Percentiles rank a stretch among this genome's conserved stretches.
These are phyloP conservation scores for Aureobasidium sp. DNA, from an alignment of 2,329 filamentous ascomycete genomes.

Conservation along the genomic window DNA sequence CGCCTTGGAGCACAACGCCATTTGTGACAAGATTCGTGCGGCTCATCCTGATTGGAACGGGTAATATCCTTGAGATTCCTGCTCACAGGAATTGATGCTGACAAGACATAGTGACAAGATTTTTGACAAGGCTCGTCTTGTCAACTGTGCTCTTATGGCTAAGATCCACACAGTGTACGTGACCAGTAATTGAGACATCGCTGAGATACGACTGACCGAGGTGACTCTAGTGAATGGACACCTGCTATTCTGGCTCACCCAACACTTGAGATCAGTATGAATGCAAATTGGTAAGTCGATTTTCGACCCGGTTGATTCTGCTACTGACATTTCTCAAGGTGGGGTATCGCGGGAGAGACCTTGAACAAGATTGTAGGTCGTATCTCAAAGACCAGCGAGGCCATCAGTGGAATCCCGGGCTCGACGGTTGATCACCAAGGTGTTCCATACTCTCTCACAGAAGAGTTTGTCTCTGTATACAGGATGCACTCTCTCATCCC, in stretches of 20 bases:
- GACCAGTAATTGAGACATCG: background rate
- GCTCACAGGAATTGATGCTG: background rate
- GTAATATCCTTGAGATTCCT: background rate
- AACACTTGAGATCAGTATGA: slow-evolving; percentile 38
- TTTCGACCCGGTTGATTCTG: no score
- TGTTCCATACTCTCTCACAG: slow-evolving; percentile 37
- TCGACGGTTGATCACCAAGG: slow-evolving; percentile 33
- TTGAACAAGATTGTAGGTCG: slow-evolving; percentile 35
- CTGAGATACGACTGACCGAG: background rate
- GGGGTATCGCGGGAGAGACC: slow-evolving; percentile 4
- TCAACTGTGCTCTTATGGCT: slow-evolving; percentile 43
- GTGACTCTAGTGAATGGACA: slow-evolving; percentile 35
- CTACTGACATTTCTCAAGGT: slow-evolving; percentile 20
- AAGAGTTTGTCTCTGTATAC: slow-evolving; percentile 42
- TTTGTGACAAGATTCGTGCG: slow-evolving; percentile 34
- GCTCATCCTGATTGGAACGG: slow-evolving; percentile 32
- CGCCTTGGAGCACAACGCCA: slow-evolving; percentile 41
- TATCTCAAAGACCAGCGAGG: slow-evolving; percentile 33
- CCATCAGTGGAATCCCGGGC: slow-evolving; percentile 36
- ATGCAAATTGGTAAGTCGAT: slow-evolving; percentile 39
- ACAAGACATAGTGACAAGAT: slow-evolving; percentile 29
- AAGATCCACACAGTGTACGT: slow-evolving; percentile 41
- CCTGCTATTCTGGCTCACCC: slow-evolving; percentile 43
- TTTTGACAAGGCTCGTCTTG: slow-evolving; percentile 40
- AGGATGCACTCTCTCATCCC: slow-evolving; percentile 38